Percentiles rank a stretch among this genome's conserved stretches.
phyloP scores from a whole-genome alignment of 1,284 basidiomycete genomes.

The Trametes polyzona region DNA sequence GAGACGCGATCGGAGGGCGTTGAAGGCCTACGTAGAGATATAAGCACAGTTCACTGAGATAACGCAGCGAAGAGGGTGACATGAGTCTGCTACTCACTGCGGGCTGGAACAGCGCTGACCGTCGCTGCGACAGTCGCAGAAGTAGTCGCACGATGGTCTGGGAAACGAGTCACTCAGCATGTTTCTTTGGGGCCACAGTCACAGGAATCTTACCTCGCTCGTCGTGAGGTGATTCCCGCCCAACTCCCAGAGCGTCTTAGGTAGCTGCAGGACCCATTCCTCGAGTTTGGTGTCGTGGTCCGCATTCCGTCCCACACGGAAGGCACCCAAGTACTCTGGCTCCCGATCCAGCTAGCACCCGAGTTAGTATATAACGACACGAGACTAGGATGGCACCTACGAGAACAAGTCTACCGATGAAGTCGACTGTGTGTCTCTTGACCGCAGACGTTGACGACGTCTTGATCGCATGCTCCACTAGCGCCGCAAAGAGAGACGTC shows the following conservation, averaged over 20 bases:
- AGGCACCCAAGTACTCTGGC: slow-evolving; percentile 54
- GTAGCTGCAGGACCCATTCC: slow-evolving; percentile 72
- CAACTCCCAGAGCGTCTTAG: slow-evolving; percentile 84
- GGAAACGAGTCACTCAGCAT: background rate
- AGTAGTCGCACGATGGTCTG: slow-evolving; percentile 66
- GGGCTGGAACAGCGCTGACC: slow-evolving; percentile 45
- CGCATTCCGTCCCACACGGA: slow-evolving; percentile 42
- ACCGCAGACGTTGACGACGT: slow-evolving; percentile 59
- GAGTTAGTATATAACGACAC: background rate
- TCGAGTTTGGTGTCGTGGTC: slow-evolving; percentile 47
- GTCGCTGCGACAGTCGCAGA: slow-evolving; percentile 64
- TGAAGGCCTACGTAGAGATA: slow-evolving; percentile 41
- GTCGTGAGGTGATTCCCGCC: slow-evolving; percentile 57
- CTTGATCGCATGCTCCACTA: slow-evolving; percentile 62
- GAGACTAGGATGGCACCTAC: slow-evolving; percentile 47
- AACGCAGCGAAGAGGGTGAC: background rate
- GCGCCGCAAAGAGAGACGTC: slow-evolving; percentile 49
- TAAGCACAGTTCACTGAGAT: background rate
- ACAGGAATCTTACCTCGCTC: slow-evolving; percentile 61
- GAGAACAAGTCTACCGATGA: slow-evolving; percentile 69
- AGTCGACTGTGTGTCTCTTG: slow-evolving; percentile 71
- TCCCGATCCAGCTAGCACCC: slow-evolving; percentile 62
- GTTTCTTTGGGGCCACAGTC: too few species aligned
- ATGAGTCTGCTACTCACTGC: slow-evolving; percentile 42
- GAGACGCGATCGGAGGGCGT: slow-evolving; percentile 58